phyloP scores from a whole-genome alignment of 2,329 filamentous ascomycete genomes.

The Xylaria sp. region DNA sequence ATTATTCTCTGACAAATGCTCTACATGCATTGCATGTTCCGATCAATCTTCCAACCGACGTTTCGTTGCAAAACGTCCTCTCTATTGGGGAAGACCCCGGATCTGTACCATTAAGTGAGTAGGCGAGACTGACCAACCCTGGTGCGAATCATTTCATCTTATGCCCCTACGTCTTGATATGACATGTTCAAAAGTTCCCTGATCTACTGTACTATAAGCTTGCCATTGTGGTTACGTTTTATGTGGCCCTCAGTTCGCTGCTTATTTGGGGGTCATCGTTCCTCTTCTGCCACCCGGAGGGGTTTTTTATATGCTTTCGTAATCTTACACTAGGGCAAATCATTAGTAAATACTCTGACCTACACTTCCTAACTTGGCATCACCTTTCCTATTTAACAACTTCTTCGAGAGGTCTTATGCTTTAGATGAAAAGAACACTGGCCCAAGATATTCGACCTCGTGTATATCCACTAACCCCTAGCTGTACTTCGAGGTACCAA shows the following conservation, averaged over 20 bases:
- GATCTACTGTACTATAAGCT: conserved; percentile 28
- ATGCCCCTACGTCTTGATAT: conserved; percentile 37
- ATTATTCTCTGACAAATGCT: conserved; percentile 31
- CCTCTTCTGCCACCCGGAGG: conserved; percentile 16
- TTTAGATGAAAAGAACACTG: not conserved
- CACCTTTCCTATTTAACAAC: not conserved
- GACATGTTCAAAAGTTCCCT: conserved; percentile 32
- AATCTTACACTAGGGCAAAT: conserved; percentile 4
- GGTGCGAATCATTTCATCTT: conserved; percentile 39
- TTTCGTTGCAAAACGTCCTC: conserved; percentile 31
- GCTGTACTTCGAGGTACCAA: not conserved
- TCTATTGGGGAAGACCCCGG: conserved; percentile 31
- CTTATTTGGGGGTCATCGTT: conserved; percentile 38
- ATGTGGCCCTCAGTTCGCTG: conserved; percentile 37
- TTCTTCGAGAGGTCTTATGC: not conserved
- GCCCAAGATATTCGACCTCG: not conserved
- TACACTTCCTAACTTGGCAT: not conserved
- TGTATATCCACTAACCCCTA: not conserved
- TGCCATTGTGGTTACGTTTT: conserved; percentile 25
- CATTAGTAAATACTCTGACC: conserved; percentile 2
- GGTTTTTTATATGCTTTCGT: conserved; percentile 1
- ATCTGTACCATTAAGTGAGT: conserved; percentile 15
- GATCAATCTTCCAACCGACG: conserved; percentile 10
- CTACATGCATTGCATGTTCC: conserved; percentile 24
- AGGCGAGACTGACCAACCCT: conserved; percentile 25